These are phyloP conservation scores for Brassica cretica DNA, from an alignment of 345 rosid genomes.

Conservation along the genomic window DNA sequence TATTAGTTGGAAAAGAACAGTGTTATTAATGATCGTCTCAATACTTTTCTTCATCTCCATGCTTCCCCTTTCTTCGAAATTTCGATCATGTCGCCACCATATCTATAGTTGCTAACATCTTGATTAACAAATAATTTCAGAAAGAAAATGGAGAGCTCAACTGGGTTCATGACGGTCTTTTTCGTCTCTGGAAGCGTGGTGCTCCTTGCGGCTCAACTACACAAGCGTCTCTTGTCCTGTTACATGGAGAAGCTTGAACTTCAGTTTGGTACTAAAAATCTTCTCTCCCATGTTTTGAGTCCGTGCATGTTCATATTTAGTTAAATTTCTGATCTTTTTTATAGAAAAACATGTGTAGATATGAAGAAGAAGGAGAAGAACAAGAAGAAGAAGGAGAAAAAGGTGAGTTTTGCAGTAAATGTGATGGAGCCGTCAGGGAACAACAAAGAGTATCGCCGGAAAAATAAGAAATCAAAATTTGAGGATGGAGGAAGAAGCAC, in stretches of 20 bases:
- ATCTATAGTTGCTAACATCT: not conserved
- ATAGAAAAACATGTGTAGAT: slow-evolving; percentile 11
- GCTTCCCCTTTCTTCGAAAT: slow-evolving; percentile 18
- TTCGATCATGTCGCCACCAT: slow-evolving; percentile 1
- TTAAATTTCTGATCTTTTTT: not conserved
- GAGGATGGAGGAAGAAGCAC: slow-evolving; percentile 11
- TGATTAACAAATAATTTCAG: not conserved
- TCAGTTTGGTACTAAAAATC: slow-evolving; percentile 30
- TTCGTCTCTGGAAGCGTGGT: slow-evolving; percentile 81
- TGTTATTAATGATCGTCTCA: not conserved
- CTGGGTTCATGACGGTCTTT: slow-evolving; percentile 66
- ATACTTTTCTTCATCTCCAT: not conserved
- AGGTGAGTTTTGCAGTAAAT: slow-evolving; percentile 70
- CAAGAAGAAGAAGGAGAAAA: slow-evolving; percentile 51
- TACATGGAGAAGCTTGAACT: slow-evolving; percentile 63
- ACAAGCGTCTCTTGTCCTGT: slow-evolving; percentile 70
- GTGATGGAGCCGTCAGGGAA: slow-evolving; percentile 63
- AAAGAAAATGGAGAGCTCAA: slow-evolving; percentile 45
- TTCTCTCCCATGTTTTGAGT: not conserved
- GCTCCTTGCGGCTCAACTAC: slow-evolving; percentile 57
- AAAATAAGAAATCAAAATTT: not conserved
- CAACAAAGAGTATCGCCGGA: slow-evolving; percentile 54
- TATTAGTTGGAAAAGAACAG: slow-evolving; percentile 18
- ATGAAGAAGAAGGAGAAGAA: not conserved
- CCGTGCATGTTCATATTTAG: not conserved